These are phyloP conservation scores for Epicoccum nigrum DNA, from an alignment of 2,329 filamentous ascomycete genomes.

Conservation along the genomic window DNA sequence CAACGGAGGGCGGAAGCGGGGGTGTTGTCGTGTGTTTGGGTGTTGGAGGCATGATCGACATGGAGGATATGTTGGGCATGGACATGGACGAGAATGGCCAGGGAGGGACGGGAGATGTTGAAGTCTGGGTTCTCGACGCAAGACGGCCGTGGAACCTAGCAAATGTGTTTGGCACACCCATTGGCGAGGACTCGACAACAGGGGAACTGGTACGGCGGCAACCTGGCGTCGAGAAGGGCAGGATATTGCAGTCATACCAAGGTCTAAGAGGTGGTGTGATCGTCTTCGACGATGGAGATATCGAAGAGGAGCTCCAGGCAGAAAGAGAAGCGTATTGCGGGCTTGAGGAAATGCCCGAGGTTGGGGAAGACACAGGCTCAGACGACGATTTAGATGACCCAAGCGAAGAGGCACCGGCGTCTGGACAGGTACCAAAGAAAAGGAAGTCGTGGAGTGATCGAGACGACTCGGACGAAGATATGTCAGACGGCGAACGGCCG, in stretches of 20 bases:
- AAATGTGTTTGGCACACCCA: conserved; percentile 82
- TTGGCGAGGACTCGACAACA: conserved; percentile 53
- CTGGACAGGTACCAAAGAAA: conserved; percentile 48
- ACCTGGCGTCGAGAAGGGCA: conserved; percentile 73
- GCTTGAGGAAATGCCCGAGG: conserved; percentile 87
- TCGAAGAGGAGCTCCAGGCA: conserved; percentile 76
- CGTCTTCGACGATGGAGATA: conserved; percentile 95
- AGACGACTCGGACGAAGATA: conserved; percentile 65
- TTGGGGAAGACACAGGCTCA: conserved; percentile 73
- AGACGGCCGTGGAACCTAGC: conserved; percentile 92
- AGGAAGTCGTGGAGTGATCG: conserved; percentile 58
- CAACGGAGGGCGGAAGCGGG: conserved; percentile 79
- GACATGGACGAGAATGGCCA: conserved; percentile 69
- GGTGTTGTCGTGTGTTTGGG: conserved; percentile 92
- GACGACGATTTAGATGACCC: conserved; percentile 59
- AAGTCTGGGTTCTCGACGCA: conserved; percentile 93
- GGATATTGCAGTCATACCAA: conserved; percentile 73
- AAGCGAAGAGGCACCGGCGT: conserved; percentile 40
- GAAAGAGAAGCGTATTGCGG: conserved; percentile 85
- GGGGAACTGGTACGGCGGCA: conserved; percentile 59
- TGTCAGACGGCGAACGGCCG: conserved; percentile 77
- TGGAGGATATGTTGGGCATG: conserved; percentile 79
- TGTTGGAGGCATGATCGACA: conserved; percentile 87
- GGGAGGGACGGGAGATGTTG: conserved; percentile 76
- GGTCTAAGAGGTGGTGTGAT: conserved; percentile 86